These are phyloP conservation scores for Actinomortierella wolfii DNA, from an alignment of 371 early-diverging fungal species.

Conservation along the genomic window DNA sequence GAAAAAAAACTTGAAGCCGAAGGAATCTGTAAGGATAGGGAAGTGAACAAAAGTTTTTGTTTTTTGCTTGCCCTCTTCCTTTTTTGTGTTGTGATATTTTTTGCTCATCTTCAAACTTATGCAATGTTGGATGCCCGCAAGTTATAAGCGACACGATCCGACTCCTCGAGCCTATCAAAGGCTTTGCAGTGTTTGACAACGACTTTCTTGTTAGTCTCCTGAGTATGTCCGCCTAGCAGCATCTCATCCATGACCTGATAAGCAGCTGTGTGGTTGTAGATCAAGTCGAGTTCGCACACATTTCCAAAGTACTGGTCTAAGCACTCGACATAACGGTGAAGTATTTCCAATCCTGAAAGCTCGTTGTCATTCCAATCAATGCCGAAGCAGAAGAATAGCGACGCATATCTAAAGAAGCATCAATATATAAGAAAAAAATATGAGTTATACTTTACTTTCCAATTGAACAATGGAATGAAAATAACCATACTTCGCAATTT, in stretches of 20 bases:
- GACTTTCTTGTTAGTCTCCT: slow-evolving; percentile 46
- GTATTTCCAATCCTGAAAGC: slow-evolving; percentile 46
- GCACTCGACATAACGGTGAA: slow-evolving; percentile 52
- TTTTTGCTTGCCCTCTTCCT: too few relatives aligned
- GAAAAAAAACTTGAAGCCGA: too few relatives aligned
- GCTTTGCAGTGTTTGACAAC: slow-evolving; percentile 45
- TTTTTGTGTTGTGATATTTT: too few relatives aligned
- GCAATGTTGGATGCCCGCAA: slow-evolving; percentile 47
- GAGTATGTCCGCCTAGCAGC: slow-evolving; percentile 50
- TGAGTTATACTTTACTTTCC: background rate
- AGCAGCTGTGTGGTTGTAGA: slow-evolving; percentile 62
- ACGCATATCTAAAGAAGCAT: slow-evolving; percentile 42
- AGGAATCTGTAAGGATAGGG: too few relatives aligned
- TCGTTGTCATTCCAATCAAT: slow-evolving; percentile 53
- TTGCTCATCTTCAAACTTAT: background rate
- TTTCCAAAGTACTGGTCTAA: slow-evolving; percentile 56
- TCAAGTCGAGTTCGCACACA: slow-evolving; percentile 71
- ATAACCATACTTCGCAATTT: too few relatives aligned
- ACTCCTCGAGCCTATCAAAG: slow-evolving; percentile 47
- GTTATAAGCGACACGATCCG: slow-evolving; percentile 42
- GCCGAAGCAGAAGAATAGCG: slow-evolving; percentile 49
- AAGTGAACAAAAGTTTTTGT: too few relatives aligned
- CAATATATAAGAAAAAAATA: background rate
- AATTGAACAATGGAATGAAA: too few relatives aligned
- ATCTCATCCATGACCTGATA: slow-evolving; percentile 59